Percentiles rank a stretch among this genome's conserved stretches.
These are phyloP conservation scores for Sugiyamaella chiloensis DNA, from an alignment of 805 yeast genomes.

Conservation along the genomic window DNA sequence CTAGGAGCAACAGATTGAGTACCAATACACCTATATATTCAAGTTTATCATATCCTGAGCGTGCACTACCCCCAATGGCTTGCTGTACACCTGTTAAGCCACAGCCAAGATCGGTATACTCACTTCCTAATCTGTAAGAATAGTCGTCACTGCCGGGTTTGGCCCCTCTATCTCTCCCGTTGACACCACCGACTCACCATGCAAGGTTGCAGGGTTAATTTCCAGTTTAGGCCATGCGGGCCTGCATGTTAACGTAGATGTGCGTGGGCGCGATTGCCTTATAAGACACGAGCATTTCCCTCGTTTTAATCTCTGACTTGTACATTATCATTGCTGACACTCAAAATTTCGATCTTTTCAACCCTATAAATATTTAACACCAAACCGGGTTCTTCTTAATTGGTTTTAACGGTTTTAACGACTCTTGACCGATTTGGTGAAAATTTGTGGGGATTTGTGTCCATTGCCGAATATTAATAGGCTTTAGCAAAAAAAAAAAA, in stretches of 20 bases:
- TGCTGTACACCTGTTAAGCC: constrained; percentile 3
- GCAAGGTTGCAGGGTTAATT: constrained; percentile 3
- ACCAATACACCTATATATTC: neutral
- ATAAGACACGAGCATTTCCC: constrained; percentile 6
- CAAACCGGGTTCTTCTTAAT: too few relatives aligned
- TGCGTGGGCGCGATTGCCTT: constrained; percentile 8
- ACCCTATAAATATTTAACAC: too few relatives aligned
- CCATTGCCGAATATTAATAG: too few relatives aligned
- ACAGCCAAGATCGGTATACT: constrained; percentile 2
- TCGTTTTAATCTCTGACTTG: constrained; percentile 3
- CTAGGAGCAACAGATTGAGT: neutral
- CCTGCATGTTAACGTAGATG: constrained; percentile 5
- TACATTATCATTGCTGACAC: constrained; percentile 1
- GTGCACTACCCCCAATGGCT: neutral
- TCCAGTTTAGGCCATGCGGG: constrained; percentile 1
- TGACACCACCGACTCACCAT: constrained; percentile 2
- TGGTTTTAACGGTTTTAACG: too few relatives aligned
- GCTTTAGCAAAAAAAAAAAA: too few relatives aligned
- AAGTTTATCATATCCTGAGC: neutral
- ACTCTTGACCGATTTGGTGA: too few relatives aligned
- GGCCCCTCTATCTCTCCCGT: constrained; percentile 6
- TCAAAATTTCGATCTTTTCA: neutral
- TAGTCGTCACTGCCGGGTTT: neutral
- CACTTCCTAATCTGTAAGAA: constrained; percentile 5
- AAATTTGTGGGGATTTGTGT: too few relatives aligned